Conservation (phyloP, 73 alveolate genomes). For the Tetrahymena malaccensis region DNA sequence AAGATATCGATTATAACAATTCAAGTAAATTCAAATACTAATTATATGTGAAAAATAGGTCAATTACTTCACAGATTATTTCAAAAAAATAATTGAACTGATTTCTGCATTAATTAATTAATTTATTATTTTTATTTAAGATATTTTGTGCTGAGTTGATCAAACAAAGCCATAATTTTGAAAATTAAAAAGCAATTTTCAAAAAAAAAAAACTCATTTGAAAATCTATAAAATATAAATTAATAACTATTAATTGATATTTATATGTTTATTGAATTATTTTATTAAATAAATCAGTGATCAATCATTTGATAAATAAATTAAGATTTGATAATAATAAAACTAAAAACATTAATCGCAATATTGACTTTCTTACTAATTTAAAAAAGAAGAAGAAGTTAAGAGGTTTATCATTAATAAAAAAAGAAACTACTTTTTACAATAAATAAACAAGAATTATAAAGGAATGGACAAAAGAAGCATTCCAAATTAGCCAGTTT, state of each 20-base stretch:
- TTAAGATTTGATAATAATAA: background rate
- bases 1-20: too few species aligned
- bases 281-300: background rate
- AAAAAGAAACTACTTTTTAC: background rate
- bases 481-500: background rate
- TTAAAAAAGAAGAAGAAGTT: background rate
- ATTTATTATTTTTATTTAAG: background rate
- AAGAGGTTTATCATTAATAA: background rate
- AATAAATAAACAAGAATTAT: background rate
- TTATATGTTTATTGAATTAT: background rate
- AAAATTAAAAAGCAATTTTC: background rate
- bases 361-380: background rate
- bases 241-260: background rate
- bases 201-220: background rate
- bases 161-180: background rate
- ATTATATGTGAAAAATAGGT: too few species aligned
- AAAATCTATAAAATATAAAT: background rate
- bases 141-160: background rate
- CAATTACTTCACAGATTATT: background rate
- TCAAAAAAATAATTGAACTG: background rate
- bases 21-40: background rate
- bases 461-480: background rate
- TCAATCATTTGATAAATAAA: background rate
- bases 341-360: background rate
- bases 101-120: background rate